Conservation (phyloP, 306 rosid genomes). For the Hippophae rhamnoides region DNA sequence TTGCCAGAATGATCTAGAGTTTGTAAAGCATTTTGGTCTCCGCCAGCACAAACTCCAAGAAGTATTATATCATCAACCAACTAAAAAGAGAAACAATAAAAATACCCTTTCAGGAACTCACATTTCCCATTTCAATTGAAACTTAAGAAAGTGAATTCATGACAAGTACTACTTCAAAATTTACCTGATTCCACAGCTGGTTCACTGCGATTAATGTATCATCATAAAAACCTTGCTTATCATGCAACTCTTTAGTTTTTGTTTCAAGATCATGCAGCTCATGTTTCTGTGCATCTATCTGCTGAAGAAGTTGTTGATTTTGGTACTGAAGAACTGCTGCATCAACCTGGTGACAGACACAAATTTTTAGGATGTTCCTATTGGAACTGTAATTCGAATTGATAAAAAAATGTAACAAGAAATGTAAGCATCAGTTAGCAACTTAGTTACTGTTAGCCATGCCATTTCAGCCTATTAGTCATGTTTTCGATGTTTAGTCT, state of each 20-base stretch:
- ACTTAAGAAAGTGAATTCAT: conserved; percentile 6
- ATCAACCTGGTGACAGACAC: conserved; percentile 49
- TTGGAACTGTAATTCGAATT: neutral
- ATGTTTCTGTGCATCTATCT: conserved; percentile 57
- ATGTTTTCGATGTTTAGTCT: too few relatives aligned
- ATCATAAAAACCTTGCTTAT: conserved; percentile 56
- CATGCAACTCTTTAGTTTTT: conserved; percentile 42
- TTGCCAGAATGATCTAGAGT: conserved; percentile 30
- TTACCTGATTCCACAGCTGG: conserved; percentile 78
- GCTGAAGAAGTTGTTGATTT: conserved; percentile 79
- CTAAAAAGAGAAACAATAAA: conserved; percentile 29
- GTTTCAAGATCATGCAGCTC: conserved; percentile 60
- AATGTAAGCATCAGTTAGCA: too few relatives aligned
- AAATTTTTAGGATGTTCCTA: neutral
- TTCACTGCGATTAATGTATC: conserved; percentile 56
- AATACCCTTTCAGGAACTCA: conserved; percentile 8
- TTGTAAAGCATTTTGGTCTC: conserved; percentile 44
- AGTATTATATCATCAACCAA: conserved; percentile 70
- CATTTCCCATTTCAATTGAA: conserved; percentile 12
- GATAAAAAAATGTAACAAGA: neutral
- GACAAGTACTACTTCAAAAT: conserved; percentile 13
- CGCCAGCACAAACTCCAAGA: conserved; percentile 70
- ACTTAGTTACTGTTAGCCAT: too few relatives aligned
- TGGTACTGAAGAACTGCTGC: conserved; percentile 64
- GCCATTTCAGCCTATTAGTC: too few relatives aligned